Evolutionary conservation across 179 eudicot species (phyloP).

Genomic region (Amaranthus tricolor): DNA sequence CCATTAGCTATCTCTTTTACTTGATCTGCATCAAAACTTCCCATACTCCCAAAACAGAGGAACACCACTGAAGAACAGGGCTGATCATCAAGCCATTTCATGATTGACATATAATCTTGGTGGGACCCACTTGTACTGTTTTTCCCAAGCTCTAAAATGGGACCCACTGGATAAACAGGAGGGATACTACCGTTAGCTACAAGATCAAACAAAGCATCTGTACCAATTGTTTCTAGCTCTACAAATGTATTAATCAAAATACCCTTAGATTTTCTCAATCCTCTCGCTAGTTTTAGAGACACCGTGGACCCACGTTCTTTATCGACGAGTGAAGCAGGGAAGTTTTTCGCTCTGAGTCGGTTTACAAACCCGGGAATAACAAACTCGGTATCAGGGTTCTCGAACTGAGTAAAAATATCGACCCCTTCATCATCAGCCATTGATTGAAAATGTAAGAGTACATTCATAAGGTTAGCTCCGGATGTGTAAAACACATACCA

Average conservation of each 20-base stretch:
- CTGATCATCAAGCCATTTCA: slow-evolving; percentile 31
- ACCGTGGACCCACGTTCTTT: background rate
- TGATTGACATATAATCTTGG: slow-evolving; percentile 16
- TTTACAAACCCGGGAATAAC: slow-evolving; percentile 11
- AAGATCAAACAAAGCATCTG: slow-evolving; percentile 17
- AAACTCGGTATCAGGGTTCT: background rate
- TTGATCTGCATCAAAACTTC: slow-evolving; percentile 24
- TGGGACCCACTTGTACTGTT: slow-evolving; percentile 13
- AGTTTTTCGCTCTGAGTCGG: background rate
- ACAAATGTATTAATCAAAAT: slow-evolving; percentile 51
- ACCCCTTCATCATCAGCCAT: background rate
- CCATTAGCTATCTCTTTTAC: slow-evolving; percentile 36
- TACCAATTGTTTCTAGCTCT: slow-evolving; percentile 34
- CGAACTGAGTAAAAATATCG: background rate
- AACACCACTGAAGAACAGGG: slow-evolving; percentile 30
- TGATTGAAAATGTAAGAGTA: background rate
- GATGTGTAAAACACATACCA: slow-evolving; percentile 25
- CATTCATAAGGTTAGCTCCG: slow-evolving; percentile 16
- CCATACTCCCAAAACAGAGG: slow-evolving; percentile 37
- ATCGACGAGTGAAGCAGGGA: slow-evolving; percentile 18
- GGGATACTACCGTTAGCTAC: slow-evolving; percentile 18
- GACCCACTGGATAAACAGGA: slow-evolving; percentile 49
- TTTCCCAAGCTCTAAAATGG: slow-evolving; percentile 32
- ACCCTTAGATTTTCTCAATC: slow-evolving; percentile 35
- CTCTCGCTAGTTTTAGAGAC: background rate